Base-by-base conservation (phyloP, 768 basidiomycete genomes). In the Lepiota subincarnata region DNA sequence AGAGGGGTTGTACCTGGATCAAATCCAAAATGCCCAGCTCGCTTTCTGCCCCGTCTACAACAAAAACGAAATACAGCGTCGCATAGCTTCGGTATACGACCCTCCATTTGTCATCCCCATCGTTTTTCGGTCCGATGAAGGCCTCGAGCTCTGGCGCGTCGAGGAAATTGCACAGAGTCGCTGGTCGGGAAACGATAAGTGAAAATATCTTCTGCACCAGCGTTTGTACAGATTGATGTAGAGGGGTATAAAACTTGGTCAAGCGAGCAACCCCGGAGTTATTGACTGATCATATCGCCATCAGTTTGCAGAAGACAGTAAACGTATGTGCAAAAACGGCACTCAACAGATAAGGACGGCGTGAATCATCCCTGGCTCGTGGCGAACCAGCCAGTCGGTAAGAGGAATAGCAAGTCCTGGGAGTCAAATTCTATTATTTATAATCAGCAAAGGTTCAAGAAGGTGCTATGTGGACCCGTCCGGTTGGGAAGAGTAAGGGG, bases 31-130 rank as follows among this genome's bases (percentile, higher is more conserved):
- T 88, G 3, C 96, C 97, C 19, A 99, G 78, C 70, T 98, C 97
- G 63, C 94, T 98, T 73, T 99, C 97, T 14, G 92, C 89, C 22
- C 86, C 85, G 64, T 98, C 96, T 4, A 98, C 95, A 4, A 98
- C 92, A 68, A 98, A 95, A 11, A 96, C 93, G 64, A 99, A 98
- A 70, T 92, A 93, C 36, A 99, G 78, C 1, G 96, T 98, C 3
- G 96, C 96, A 67, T 98, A 98, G 68, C 85, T 92, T 48, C 96
- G 76, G 69, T 98, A 98, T 28, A 98, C 92, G 38, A 98, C 90
- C 55, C 89, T 77, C 76, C 90, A 84, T 65, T 80, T 76, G 59
- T 87, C 85, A 47, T 79, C 79, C 28, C 68, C 28, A 1, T 59
- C 75, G 28, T 73, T 72, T 46, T 76, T 75, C 28, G 72, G 77